phyloP scores from a whole-genome alignment of 208 protist genomes.

The Leishmania amazonensis region DNA sequence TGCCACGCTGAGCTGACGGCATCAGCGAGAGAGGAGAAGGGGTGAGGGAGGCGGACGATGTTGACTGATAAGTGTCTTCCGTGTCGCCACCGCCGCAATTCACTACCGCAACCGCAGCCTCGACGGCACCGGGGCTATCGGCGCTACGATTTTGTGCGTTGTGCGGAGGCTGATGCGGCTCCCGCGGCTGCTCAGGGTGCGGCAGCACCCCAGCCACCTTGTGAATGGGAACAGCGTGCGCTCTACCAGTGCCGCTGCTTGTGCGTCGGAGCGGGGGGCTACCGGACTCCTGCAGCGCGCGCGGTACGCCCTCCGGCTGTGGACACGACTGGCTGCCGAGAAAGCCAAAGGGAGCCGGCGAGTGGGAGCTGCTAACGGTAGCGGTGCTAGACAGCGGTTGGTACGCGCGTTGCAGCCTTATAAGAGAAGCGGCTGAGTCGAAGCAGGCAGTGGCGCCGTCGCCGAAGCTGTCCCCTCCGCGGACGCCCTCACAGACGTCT shows the following conservation, averaged over 20 bases:
- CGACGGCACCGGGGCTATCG: not conserved
- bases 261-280: not conserved
- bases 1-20: not conserved
- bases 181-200: not conserved
- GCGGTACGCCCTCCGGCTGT: not conserved
- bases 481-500: not conserved
- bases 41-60: not conserved
- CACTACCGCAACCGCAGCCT: not conserved
- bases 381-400: not conserved
- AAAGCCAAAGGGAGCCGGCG: not conserved
- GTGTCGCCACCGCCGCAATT: not conserved
- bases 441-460: not conserved
- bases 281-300: not conserved
- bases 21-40: not conserved
- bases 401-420: not conserved
- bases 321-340: not conserved
- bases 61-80: not conserved
- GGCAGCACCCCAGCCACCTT: not conserved
- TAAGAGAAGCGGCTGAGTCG: not conserved
- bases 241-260: not conserved
- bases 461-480: not conserved
- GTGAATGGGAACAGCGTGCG: not conserved
- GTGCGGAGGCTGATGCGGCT: not conserved
- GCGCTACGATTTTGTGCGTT: not conserved
- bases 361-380: not conserved